phyloP scores from a whole-genome alignment of 129 eudicot species.

The Ambrosia trifida region DNA sequence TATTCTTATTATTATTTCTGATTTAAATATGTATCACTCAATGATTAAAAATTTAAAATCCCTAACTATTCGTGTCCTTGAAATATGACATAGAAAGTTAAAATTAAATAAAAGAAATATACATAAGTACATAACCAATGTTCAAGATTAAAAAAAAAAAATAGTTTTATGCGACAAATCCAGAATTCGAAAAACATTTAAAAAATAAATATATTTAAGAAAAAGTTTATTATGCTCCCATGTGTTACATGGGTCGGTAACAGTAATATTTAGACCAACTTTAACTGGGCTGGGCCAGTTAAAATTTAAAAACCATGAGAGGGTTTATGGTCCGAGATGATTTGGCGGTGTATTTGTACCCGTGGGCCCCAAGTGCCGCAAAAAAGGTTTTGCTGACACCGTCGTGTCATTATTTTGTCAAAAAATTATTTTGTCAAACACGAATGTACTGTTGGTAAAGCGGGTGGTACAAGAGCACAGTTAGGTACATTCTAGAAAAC shows the following conservation, averaged over 20 bases:
- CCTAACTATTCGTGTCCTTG: background rate
- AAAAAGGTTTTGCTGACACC: conserved; percentile 10
- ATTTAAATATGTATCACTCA: background rate
- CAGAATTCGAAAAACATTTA: background rate
- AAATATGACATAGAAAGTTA: background rate
- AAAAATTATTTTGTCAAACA: conserved; percentile 9
- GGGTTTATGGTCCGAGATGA: conserved; percentile 11
- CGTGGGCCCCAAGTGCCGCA: conserved; percentile 39
- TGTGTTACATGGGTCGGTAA: conserved; percentile 30
- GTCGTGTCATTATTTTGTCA: conserved; percentile 8
- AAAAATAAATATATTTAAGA: background rate
- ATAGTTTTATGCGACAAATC: background rate
- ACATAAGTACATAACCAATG: no score
- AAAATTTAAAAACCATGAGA: conserved; percentile 5
- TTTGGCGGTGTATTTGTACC: conserved; percentile 31
- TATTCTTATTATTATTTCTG: background rate
- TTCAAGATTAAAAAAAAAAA: background rate
- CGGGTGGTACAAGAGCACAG: conserved; percentile 8
- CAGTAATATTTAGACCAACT: conserved; percentile 15
- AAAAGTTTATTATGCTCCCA: conserved; percentile 3
- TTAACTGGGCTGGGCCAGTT: conserved; percentile 18
- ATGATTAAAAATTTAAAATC: background rate
- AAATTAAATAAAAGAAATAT: background rate
- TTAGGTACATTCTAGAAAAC: conserved; percentile 14
- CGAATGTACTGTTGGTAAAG: conserved; percentile 22